Evolutionary conservation across 2,329 filamentous ascomycete species (phyloP).

Genomic region (Aspergillus phoenicis): DNA sequence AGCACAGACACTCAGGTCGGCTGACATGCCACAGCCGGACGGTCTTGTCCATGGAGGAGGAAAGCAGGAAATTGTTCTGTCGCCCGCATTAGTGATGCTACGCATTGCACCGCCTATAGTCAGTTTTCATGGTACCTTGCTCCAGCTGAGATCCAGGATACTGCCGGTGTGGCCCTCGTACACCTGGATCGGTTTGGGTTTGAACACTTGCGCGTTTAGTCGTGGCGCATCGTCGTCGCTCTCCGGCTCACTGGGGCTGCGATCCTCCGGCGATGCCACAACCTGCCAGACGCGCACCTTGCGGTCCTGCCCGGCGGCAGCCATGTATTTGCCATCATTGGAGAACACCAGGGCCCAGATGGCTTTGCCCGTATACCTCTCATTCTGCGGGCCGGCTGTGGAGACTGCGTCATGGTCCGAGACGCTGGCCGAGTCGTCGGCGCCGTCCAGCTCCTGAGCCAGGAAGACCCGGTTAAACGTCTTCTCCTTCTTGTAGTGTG

Average conservation of each 20-base stretch:
- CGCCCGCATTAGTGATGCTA: not conserved
- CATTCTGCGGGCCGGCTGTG: slow-evolving; percentile 24
- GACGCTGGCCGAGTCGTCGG: slow-evolving; percentile 41
- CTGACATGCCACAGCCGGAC: slow-evolving; percentile 92
- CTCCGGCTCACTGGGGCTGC: slow-evolving; percentile 71
- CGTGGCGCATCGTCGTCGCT: slow-evolving; percentile 64
- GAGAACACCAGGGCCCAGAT: slow-evolving; percentile 95
- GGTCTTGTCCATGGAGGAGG: slow-evolving; percentile 97
- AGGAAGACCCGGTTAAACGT: slow-evolving; percentile 89
- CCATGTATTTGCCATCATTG: slow-evolving; percentile 84
- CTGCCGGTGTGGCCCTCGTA: slow-evolving; percentile 83
- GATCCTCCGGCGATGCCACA: slow-evolving; percentile 78
- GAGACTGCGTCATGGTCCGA: slow-evolving; percentile 33
- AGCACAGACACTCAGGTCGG: slow-evolving; percentile 81
- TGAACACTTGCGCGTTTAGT: slow-evolving; percentile 88
- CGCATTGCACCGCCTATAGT: not conserved
- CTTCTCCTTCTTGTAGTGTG: slow-evolving; percentile 76
- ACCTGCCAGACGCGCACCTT: slow-evolving; percentile 88
- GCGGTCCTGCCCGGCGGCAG: slow-evolving; percentile 87
- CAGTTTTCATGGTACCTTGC: slow-evolving; percentile 62
- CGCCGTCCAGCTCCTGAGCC: slow-evolving; percentile 81
- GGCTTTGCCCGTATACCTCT: slow-evolving; percentile 58
- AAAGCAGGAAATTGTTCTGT: slow-evolving; percentile 89
- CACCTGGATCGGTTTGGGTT: slow-evolving; percentile 73
- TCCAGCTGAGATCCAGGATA: slow-evolving; percentile 92